Base-by-base conservation (phyloP, 163 green algal species). In the Scenedesmus sp. region DNA sequence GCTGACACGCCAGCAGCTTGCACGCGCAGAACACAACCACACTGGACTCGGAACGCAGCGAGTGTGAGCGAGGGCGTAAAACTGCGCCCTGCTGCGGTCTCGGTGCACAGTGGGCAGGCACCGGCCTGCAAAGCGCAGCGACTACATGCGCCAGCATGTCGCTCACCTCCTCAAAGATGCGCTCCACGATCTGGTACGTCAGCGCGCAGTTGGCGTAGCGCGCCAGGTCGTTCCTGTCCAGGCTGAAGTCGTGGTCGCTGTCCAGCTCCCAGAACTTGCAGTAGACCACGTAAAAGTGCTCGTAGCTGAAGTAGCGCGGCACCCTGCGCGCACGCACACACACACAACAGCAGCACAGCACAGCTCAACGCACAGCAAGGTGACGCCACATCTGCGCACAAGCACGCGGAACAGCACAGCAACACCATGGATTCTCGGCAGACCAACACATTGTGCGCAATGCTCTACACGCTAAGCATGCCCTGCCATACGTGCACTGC, bases 261-360 rank as follows among this genome's bases (percentile, higher is more conserved):
- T 99, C 98, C 49, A 99, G 96, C 95, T 99, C 98, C 98, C 98
- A 99, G 89, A 99, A 99, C 95, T 99, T 99, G 98, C 98, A 99
- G 95, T 99, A 99, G 80, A 99, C 98, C 70, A 99, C 98, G 92
- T 99, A 99, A 91, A 99, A 99, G 94, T 99, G 98, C 95, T 99
- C 98, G 93, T 99, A 99, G 15, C 95, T 98, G 72, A 44, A 81
- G 72, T 37, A 84, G 26, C 78, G 35, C 5, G 72, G 37, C 10
- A 81, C 72, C 72, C 72, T 81, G 72, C 35, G 13, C 20, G 49
- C 49, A 56, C 12, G 30, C 16, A 40, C 3, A 16, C 49, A 40
- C 12, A 16, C 20, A 70, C 20, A 76, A 65, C 4, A 65, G 18
- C 53, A 65, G 53, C 18, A 65, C 15, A 65, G 15, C 15, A 65